Base-by-base conservation (phyloP, 78 protist species). In the Dictyostelium citrinum region DNA sequence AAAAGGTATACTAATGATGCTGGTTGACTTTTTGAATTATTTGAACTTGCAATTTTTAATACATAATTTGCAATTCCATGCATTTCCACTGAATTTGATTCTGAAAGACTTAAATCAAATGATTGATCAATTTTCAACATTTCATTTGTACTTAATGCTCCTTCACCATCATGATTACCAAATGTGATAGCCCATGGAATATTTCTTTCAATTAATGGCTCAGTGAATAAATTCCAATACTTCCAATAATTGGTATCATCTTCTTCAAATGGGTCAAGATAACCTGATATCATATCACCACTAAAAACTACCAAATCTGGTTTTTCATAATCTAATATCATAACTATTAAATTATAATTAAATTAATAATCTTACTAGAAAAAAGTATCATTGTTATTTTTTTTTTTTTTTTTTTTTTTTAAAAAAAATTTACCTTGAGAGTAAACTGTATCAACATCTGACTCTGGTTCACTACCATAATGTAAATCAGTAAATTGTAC, bases 401-500 rank as follows among this genome's bases (percentile, higher is more conserved):
- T 5, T 39, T n/a, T n/a, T 58, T 22, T 1, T 58, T 58, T n/a
- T 49, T 49, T 14, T 20, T 51, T 14, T 51, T 51, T 51, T 51
- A 3, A 51, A 14, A 17, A 20, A 20, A 51, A 6, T 58, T 64
- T 64, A 64, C 72, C 17, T 64, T 64, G 33, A 2, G 72, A 64
- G 11, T 22, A 27, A 11, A 64, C 11, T 22, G 33, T 24, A 64
- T 64, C 72, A 9, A 31, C n/a, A 20, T 72, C 79, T 4, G 17
- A 43, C 20, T 49, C 80, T 55, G 64, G 64, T 0, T 51, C 64
- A 29, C 84, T 90, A 12, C 96, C 96, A 51, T 83, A 91, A 33
- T 91, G 96, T 49, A 91, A 81, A 71, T 91, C 96, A 3, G 96
- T 91, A 58, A 91, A 83, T 64, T 83, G 91, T 2, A 83, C 58